Evolutionary conservation across 306 rosid species (phyloP).

Genomic region (Ochetophila trinervis): DNA sequence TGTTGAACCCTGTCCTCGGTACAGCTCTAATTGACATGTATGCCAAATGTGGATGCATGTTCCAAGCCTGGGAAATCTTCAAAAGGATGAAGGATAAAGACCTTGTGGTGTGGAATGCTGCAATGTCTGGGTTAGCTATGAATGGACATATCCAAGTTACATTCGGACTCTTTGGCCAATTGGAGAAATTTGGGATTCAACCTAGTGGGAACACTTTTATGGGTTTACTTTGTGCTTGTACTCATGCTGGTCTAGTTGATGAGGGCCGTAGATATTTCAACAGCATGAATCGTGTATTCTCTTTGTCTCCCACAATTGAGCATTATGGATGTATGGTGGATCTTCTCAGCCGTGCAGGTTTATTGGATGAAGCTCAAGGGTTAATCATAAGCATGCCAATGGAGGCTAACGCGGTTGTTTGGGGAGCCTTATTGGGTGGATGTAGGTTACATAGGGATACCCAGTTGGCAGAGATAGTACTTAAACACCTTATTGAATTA

Average conservation of each 20-base stretch:
- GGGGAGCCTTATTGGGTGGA: conserved; percentile 73
- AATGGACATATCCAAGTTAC: conserved; percentile 55
- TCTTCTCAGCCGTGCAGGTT: conserved; percentile 69
- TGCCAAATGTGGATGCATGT: conserved; percentile 69
- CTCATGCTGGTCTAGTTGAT: conserved; percentile 66
- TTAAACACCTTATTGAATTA: conserved; percentile 59
- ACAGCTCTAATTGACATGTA: conserved; percentile 73
- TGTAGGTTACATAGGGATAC: conserved; percentile 61
- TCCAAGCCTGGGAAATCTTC: conserved; percentile 51
- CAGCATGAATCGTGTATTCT: conserved; percentile 40
- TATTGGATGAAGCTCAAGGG: conserved; percentile 53
- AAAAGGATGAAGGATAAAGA: conserved; percentile 54
- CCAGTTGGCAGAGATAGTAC: conserved; percentile 51
- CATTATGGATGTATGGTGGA: conserved; percentile 81
- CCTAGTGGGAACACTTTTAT: conserved; percentile 65
- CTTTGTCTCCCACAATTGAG: conserved; percentile 57
- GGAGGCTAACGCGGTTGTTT: conserved; percentile 58
- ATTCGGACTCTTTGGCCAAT: conserved; percentile 59
- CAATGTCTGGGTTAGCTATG: conserved; percentile 63
- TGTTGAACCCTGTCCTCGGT: conserved; percentile 53
- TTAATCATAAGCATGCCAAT: conserved; percentile 61
- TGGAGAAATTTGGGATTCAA: conserved; percentile 51
- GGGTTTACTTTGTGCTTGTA: conserved; percentile 69
- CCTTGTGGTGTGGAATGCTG: conserved; percentile 57
- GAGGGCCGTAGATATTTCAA: conserved; percentile 60